Evolutionary conservation across 148 eudicot genomes (phyloP), one percentile per base, ranked within the genome.

Genomic region (Euryodendron excelsum): DNA sequence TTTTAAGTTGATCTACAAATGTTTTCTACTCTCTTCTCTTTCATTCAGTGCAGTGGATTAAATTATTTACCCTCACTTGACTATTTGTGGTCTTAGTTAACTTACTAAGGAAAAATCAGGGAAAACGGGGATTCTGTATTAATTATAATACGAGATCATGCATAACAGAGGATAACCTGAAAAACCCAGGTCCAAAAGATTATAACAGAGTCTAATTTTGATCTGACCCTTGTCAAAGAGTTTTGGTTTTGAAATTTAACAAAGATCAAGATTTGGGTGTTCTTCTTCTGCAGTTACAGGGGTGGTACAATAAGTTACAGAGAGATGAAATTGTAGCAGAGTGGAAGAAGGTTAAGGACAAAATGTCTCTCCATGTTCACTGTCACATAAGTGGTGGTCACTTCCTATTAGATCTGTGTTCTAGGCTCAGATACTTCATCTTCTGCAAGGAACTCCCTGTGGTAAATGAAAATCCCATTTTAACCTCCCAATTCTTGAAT

Each of bases 321-420:
- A 91, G 98, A 78, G 98, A 94, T 85, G 98, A 96, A 72, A 94
- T 96, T 65, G 97, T 96, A 11, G 98, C 96, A 82, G 98, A 92
- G 52, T 94, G 98, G 98, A 94, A 88, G 91, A 91, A 92, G 76
- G 87, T 94, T 15, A 87, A 92, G 83, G 98, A 80, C n/a, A 89
- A 83, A 47, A 96, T 93, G 98, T 96, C 99, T 0, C 89, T 94
- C 8, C 98, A 94, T 83, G 98, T 94, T 65, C 99, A 96, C 67
- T 91, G 97, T 80, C 99, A 96, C 88, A 91, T 96, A 33, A 96
- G 99, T 82, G 99, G 99, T 36, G 99, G 98, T 28, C 99, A 96
- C 83, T 91, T 93, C 73, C 81, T 96, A 53, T 82, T 96, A 64
- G 92, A 96, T 76, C 76, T 93, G 76, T 88, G 64, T 82, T 94